These are phyloP conservation scores for Tetrahymena elliotti DNA, from an alignment of 73 alveolate species.

Conservation along the genomic window DNA sequence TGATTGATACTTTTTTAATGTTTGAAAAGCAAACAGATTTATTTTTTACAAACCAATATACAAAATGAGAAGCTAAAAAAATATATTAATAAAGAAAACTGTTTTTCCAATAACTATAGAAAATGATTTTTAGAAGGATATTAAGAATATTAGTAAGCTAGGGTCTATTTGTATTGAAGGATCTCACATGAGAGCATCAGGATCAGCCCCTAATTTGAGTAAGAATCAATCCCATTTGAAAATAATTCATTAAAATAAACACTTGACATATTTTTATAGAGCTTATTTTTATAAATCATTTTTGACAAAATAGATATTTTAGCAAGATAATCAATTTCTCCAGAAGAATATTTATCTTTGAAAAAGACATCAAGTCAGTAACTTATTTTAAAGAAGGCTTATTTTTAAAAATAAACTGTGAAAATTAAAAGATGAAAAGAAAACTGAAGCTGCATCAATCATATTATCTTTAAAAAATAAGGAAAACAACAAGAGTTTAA, in stretches of 20 bases:
- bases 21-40: neutral
- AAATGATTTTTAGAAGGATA: neutral
- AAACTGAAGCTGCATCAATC: neutral
- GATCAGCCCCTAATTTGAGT: neutral
- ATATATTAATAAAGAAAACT: neutral
- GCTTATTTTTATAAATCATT: neutral
- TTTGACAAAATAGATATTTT: neutral
- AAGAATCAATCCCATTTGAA: neutral
- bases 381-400: neutral
- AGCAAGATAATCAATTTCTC: neutral
- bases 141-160: neutral
- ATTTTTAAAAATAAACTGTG: neutral
- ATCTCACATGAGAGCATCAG: neutral
- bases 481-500: neutral
- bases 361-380: neutral
- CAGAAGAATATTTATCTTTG: neutral
- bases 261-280: too few relatives aligned
- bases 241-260: too few relatives aligned
- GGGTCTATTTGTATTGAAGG: neutral
- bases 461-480: neutral
- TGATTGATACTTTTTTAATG: neutral
- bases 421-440: neutral
- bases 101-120: neutral
- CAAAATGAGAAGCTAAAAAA: neutral
- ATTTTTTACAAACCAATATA: neutral